A percentile compares a stretch with the other conserved stretches of the same genome.
These are phyloP conservation scores for Hypoxylon subgilvum DNA, from an alignment of 495 filamentous ascomycete species.

Conservation along the genomic window DNA sequence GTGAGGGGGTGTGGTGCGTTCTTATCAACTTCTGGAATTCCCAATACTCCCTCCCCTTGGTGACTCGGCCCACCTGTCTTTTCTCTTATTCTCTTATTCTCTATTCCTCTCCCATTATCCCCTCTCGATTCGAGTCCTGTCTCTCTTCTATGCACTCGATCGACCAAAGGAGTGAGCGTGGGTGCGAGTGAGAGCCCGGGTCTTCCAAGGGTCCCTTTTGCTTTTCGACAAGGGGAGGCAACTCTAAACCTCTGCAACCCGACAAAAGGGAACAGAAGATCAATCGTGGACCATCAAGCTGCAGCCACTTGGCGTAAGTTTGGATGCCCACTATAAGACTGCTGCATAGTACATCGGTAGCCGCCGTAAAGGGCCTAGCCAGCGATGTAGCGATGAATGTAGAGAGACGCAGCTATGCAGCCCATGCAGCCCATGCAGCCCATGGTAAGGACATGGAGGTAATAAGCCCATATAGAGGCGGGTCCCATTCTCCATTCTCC, in stretches of 20 bases:
- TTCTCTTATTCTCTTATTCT: neutral
- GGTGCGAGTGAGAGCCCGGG: slow-evolving; percentile 18
- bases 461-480: no score
- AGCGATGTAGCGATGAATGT: slow-evolving; percentile 20
- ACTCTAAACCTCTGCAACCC: slow-evolving; percentile 37
- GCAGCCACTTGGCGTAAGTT: slow-evolving; percentile 38
- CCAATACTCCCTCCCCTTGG: slow-evolving; percentile 35
- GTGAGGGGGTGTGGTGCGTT: slow-evolving; percentile 38
- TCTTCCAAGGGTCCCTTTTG: slow-evolving; percentile 27
- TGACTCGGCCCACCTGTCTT: slow-evolving; percentile 26
- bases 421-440: no score
- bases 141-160: neutral
- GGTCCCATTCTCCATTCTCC: no score
- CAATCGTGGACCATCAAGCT: slow-evolving; percentile 36
- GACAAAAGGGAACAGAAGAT: slow-evolving; percentile 36
- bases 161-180: neutral
- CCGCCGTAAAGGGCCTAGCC: slow-evolving; percentile 38
- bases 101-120: slow-evolving; percentile 5
- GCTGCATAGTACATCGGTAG: slow-evolving; percentile 30
- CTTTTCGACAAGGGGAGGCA: slow-evolving; percentile 31
- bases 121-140: slow-evolving; percentile 5
- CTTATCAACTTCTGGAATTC: slow-evolving; percentile 36
- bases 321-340: slow-evolving; percentile 34
- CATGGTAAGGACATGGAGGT: no score
- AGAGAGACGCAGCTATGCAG: slow-evolving; percentile 6